Percentiles rank a stretch among this genome's conserved stretches.
Conservation (phyloP, 2,329 filamentous ascomycete species). For the Phialophora tarda region DNA sequence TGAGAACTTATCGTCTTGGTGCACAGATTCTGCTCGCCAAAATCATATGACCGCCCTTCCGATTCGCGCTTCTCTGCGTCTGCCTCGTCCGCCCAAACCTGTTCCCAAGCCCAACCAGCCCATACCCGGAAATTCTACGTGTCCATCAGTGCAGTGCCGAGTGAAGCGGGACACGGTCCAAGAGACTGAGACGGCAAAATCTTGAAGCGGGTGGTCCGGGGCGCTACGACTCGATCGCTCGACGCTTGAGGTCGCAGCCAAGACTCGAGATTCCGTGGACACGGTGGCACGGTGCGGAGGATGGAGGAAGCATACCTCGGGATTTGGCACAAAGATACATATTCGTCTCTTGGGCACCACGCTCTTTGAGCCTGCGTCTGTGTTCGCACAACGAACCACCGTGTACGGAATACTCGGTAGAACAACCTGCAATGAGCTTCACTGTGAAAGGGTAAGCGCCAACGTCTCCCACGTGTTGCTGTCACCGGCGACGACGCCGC, state of each 20-base stretch:
- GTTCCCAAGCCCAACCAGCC: not conserved
- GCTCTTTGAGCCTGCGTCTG: not conserved
- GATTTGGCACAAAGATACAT: not conserved
- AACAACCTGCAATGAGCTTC: not conserved
- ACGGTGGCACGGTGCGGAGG: not conserved
- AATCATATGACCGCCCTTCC: not conserved
- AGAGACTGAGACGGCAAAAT: not conserved
- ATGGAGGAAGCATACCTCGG: not conserved
- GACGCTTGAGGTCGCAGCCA: not conserved
- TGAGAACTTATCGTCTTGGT: not conserved
- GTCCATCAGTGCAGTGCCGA: not conserved
- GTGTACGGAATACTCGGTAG: not conserved
- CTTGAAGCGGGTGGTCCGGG: not conserved
- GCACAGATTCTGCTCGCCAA: not conserved
- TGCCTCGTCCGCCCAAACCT: not conserved
- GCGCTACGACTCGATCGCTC: not conserved
- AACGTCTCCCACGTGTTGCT: not conserved
- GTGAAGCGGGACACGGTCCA: not conserved
- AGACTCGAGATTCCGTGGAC: not conserved
- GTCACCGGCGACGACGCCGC: too few species aligned
- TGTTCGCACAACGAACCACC: not conserved
- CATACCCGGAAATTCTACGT: not conserved
- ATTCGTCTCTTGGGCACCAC: not conserved
- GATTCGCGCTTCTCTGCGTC: not conserved
- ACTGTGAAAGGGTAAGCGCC: too few species aligned